Evolutionary conservation across 129 eudicot genomes (phyloP).

Genomic region (Flaveria brownii): DNA sequence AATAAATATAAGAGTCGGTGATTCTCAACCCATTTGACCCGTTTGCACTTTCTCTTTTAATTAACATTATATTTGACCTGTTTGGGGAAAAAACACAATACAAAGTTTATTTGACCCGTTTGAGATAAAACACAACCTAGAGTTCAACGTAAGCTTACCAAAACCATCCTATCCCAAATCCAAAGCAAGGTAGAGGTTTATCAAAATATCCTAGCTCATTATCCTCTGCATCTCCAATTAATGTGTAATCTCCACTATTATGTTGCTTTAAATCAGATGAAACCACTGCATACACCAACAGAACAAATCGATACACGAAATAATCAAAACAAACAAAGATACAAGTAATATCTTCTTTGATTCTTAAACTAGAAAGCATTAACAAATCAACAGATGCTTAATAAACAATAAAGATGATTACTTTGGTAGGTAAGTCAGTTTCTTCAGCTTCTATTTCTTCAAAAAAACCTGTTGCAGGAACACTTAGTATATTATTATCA

Average conservation of each 20-base stretch:
- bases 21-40: not conserved
- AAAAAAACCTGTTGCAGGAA: not conserved
- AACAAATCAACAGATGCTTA: not conserved
- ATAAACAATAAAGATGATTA: slow-evolving; percentile 11
- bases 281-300: slow-evolving; percentile 37
- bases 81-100: not conserved
- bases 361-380: not conserved
- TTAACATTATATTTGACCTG: not conserved
- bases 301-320: slow-evolving; percentile 4
- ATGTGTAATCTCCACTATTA: slow-evolving; percentile 49
- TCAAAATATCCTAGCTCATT: slow-evolving; percentile 57
- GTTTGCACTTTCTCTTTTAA: not conserved
- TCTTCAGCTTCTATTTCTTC: slow-evolving; percentile 28
- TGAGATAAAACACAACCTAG: not conserved
- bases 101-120: not conserved
- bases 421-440: slow-evolving; percentile 25
- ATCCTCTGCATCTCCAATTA: slow-evolving; percentile 63
- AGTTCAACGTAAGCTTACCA: slow-evolving; percentile 44
- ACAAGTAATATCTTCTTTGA: not conserved
- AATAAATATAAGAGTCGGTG: not conserved
- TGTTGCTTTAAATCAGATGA: slow-evolving; percentile 38
- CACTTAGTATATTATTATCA: not conserved
- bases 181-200: slow-evolving; percentile 81
- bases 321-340: slow-evolving; percentile 4
- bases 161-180: slow-evolving; percentile 91